Percentiles rank a stretch among this genome's conserved stretches.
phyloP scores from a whole-genome alignment of 2,329 filamentous ascomycete genomes.

The Fusarium setosum region DNA sequence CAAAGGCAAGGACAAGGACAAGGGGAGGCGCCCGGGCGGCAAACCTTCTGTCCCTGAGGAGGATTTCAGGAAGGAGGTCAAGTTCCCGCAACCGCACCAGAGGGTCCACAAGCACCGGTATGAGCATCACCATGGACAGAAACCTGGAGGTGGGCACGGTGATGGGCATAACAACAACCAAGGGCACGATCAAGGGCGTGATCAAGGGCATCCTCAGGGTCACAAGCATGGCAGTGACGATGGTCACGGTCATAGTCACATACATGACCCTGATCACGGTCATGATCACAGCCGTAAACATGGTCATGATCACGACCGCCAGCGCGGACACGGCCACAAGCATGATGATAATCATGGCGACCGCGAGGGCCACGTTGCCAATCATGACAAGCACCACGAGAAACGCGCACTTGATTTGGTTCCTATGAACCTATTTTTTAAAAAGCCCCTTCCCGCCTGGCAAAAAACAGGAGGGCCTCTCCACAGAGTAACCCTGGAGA shows the following conservation, averaged over 20 bases:
- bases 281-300: not conserved
- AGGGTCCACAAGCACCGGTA: not conserved
- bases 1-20: not conserved
- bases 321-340: slow-evolving; percentile 7
- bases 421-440: too few species aligned
- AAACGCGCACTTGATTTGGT: too few species aligned
- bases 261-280: not conserved
- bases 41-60: too few species aligned
- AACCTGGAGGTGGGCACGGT: not conserved
- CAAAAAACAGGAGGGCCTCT: too few species aligned
- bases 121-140: not conserved
- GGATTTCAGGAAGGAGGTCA: not conserved
- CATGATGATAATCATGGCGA: slow-evolving; percentile 1
- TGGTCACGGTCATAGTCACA: slow-evolving; percentile 5
- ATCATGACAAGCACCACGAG: not conserved
- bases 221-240: slow-evolving; percentile 5
- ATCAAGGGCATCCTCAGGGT: not conserved
- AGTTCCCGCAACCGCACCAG: too few species aligned
- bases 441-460: too few species aligned
- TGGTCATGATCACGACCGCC: not conserved
- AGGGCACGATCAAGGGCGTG: slow-evolving; percentile 3
- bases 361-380: not conserved
- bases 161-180: not conserved
- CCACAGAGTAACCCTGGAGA: too few species aligned
- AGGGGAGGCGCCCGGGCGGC: not conserved